These are phyloP conservation scores for Backusella parvicylindrica DNA, from an alignment of 192 early-diverging fungal genomes.

Conservation along the genomic window DNA sequence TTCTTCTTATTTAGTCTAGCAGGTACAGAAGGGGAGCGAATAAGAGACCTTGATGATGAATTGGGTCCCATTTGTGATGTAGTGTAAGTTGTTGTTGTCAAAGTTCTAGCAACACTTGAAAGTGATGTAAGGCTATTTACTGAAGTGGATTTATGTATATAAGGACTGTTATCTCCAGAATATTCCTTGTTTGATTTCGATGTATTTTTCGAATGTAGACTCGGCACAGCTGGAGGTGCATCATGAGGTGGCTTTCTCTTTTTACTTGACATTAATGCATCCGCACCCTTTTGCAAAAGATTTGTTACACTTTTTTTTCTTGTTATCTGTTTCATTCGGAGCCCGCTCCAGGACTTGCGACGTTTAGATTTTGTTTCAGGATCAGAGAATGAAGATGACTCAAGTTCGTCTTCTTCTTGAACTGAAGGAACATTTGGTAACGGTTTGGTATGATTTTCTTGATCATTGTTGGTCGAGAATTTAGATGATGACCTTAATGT, in stretches of 20 bases:
- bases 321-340: conserved; percentile 1
- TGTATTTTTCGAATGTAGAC: not conserved
- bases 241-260: not conserved
- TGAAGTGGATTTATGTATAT: conserved; percentile 24
- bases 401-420: not conserved
- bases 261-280: not conserved
- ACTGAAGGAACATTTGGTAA: not conserved
- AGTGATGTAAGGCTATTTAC: conserved; percentile 33
- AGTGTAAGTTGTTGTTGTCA: conserved; percentile 16
- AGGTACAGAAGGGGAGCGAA: conserved; percentile 15
- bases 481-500: conserved; percentile 1
- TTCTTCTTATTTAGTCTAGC: not conserved
- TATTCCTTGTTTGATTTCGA: not conserved
- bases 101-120: conserved; percentile 24
- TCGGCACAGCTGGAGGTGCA: not conserved
- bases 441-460: not conserved
- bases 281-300: conserved; percentile 18
- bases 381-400: not conserved
- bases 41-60: not conserved
- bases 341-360: conserved; percentile 13
- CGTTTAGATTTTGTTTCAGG: conserved; percentile 6
- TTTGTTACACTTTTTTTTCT: conserved; percentile 12
- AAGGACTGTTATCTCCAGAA: not conserved
- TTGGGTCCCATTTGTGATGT: not conserved
- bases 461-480: not conserved